These are phyloP conservation scores for Xylaria sp. DNA, from an alignment of 2,329 filamentous ascomycete genomes.

Conservation along the genomic window DNA sequence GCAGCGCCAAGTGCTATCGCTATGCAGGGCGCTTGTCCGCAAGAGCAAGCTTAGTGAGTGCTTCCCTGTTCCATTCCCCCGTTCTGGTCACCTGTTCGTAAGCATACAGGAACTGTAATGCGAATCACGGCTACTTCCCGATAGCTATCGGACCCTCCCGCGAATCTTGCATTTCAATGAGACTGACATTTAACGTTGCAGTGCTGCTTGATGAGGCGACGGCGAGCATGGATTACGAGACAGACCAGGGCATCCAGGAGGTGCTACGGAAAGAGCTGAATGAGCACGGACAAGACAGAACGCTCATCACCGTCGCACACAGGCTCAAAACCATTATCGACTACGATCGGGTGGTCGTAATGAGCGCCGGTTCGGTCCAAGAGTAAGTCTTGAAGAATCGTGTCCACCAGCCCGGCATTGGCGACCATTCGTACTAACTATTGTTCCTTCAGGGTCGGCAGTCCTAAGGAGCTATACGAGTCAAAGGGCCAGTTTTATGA, in stretches of 20 bases:
- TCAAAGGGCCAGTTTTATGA: constrained; percentile 45
- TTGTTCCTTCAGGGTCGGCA: constrained; percentile 35
- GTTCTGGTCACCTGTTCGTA: not conserved
- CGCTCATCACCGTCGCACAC: constrained; percentile 55
- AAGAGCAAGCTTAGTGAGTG: constrained; percentile 42
- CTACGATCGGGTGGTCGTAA: constrained; percentile 54
- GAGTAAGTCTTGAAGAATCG: constrained; percentile 39
- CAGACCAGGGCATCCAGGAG: constrained; percentile 51
- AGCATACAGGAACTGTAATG: not conserved
- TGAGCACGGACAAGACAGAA: constrained; percentile 40
- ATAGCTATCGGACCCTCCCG: not conserved
- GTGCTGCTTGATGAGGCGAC: constrained; percentile 55
- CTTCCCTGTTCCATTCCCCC: not conserved
- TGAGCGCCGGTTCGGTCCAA: constrained; percentile 48
- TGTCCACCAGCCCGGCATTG: not conserved
- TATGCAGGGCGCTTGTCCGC: constrained; percentile 51
- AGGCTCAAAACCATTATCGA: constrained; percentile 54
- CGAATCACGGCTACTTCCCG: not conserved
- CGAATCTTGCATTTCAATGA: not conserved
- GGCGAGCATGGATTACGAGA: constrained; percentile 55
- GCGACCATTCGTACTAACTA: constrained; percentile 13
- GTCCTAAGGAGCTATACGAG: constrained; percentile 43
- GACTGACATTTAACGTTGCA: not conserved
- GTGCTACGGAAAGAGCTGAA: constrained; percentile 47
- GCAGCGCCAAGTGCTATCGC: constrained; percentile 53